Conservation (phyloP, 352 stramenopile species). For the Phytopythium cucurbitacearum region DNA sequence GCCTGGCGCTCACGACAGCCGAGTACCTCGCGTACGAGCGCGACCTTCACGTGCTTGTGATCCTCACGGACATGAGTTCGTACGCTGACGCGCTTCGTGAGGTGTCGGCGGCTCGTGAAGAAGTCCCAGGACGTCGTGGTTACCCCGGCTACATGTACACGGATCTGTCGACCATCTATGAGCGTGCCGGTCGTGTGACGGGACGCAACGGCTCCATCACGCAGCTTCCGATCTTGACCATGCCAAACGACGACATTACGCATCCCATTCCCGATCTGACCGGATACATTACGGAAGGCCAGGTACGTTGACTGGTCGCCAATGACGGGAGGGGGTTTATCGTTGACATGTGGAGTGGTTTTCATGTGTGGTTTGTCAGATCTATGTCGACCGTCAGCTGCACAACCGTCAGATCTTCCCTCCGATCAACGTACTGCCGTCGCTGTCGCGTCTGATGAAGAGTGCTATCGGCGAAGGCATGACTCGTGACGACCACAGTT, state of each 20-base stretch:
- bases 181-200: conserved; percentile 96
- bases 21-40: conserved; percentile 99
- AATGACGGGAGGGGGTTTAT: background rate
- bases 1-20: conserved; percentile 97
- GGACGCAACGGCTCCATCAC: conserved; percentile 99
- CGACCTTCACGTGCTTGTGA: conserved; percentile 99
- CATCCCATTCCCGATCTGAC: conserved; percentile 99
- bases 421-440: conserved; percentile 99
- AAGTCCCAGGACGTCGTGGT: conserved; percentile 96
- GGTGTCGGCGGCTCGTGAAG: conserved; percentile 92
- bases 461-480: conserved; percentile 99
- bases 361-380: conserved; percentile 30
- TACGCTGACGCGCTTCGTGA: conserved; percentile 98
- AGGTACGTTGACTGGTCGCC: conserved; percentile 48
- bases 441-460: conserved; percentile 99
- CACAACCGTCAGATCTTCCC: conserved; percentile 99
- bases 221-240: conserved; percentile 98
- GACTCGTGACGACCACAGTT: conserved; percentile 97
- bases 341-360: background rate
- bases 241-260: conserved; percentile 99
- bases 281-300: conserved; percentile 99
- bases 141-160: conserved; percentile 99
- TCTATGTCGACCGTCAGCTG: conserved; percentile 98
- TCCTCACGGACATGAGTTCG: conserved; percentile 99
- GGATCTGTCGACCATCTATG: conserved; percentile 99